Evolutionary conservation across 768 basidiomycete species (phyloP).

Genomic region (Boletus patriciae): DNA sequence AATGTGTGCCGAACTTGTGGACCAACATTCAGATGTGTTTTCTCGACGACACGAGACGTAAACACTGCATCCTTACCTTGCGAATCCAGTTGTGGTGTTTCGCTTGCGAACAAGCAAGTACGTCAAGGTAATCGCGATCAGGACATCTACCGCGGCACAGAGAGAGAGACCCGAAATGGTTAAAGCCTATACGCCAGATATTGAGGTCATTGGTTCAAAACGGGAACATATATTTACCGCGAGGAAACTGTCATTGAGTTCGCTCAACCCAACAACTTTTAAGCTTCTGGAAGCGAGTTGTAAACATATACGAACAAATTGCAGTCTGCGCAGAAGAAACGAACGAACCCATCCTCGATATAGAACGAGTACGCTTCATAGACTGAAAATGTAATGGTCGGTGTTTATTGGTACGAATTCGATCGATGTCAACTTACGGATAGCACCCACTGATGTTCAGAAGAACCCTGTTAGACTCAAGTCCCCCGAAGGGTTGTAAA

Average conservation of each 20-base stretch:
- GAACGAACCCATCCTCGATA: conserved; percentile 8
- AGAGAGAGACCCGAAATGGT: neutral
- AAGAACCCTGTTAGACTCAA: neutral
- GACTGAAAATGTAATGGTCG: neutral
- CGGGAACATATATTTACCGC: neutral
- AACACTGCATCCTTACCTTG: neutral
- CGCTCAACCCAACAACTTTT: neutral
- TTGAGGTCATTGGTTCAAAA: neutral
- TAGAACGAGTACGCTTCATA: neutral
- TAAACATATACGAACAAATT: neutral
- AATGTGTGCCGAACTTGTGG: conserved; percentile 1
- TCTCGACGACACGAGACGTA: neutral
- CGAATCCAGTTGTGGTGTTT: neutral
- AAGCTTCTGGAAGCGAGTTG: neutral
- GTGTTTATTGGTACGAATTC: neutral
- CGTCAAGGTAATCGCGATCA: conserved; percentile 10
- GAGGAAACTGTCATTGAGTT: neutral
- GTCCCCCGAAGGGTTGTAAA: too few species aligned
- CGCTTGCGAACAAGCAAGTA: conserved; percentile 6
- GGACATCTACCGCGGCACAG: conserved; percentile 5
- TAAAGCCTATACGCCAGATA: neutral
- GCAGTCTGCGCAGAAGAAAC: neutral
- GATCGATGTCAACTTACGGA: neutral
- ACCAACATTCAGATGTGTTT: neutral
- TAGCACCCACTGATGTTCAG: neutral